Conservation (phyloP, 495 filamentous ascomycete species). For the Aspergillus mulundensis region DNA sequence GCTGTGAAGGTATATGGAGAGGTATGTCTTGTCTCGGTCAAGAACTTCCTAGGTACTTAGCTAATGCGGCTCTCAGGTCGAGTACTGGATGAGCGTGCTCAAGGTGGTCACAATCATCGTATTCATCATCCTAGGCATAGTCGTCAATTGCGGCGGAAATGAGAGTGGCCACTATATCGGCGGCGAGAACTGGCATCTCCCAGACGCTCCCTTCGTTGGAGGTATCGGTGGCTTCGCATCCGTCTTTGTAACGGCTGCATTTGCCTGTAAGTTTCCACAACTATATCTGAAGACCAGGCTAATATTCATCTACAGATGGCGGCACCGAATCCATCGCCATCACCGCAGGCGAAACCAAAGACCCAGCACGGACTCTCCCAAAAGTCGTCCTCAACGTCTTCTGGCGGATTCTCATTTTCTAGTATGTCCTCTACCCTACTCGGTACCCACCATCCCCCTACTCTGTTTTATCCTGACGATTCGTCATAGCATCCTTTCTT, state of each 20-base stretch:
- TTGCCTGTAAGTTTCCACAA: conserved; percentile 35
- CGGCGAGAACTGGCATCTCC: conserved; percentile 40
- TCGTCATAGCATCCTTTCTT: conserved; percentile 39
- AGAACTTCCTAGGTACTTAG: not conserved
- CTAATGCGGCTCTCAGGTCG: conserved; percentile 30
- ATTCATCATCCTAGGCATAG: conserved; percentile 50
- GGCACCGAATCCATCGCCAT: conserved; percentile 56
- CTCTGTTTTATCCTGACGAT: too few species aligned
- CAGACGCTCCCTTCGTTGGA: conserved; percentile 50
- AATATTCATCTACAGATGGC: too few species aligned
- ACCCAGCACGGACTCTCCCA: conserved; percentile 45
- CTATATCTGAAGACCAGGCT: not conserved
- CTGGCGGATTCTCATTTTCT: conserved; percentile 52
- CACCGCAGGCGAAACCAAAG: conserved; percentile 51
- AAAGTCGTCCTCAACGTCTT: conserved; percentile 50
- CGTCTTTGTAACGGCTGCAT: conserved; percentile 51
- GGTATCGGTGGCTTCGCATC: conserved; percentile 51
- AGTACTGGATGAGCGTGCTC: conserved; percentile 53
- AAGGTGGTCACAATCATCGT: conserved; percentile 55
- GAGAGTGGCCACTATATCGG: conserved; percentile 43
- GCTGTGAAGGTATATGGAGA: conserved; percentile 53
- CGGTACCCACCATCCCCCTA: too few species aligned
- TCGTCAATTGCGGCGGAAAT: conserved; percentile 49
- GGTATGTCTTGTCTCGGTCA: conserved; percentile 17
- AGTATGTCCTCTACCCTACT: conserved; percentile 18